Conservation (phyloP, 2,329 filamentous ascomycete species). For the Diplodia scrobiculata region DNA sequence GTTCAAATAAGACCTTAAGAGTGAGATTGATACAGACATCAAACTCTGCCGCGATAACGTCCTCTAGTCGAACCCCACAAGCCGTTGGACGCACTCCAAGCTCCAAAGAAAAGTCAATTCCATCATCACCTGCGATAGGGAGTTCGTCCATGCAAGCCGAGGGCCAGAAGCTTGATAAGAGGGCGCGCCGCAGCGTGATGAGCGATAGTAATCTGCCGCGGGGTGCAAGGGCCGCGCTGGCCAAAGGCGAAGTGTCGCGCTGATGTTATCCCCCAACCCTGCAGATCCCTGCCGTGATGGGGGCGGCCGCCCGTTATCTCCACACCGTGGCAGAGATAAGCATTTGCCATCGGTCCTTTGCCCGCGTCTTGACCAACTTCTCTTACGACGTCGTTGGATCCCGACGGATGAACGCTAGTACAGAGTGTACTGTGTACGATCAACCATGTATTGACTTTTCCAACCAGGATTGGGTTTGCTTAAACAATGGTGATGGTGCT, state of each 20-base stretch:
- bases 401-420: no score
- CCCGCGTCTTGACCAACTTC: slow-evolving; percentile 16
- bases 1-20: not conserved
- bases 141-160: not conserved
- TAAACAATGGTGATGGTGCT: no score
- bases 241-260: not conserved
- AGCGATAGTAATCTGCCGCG: slow-evolving; percentile 4
- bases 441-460: no score
- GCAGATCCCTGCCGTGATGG: slow-evolving; percentile 7
- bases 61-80: not conserved
- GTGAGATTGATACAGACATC: not conserved
- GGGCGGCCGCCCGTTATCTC: not conserved
- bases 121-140: slow-evolving; percentile 9
- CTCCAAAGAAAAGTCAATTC: not conserved
- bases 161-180: slow-evolving; percentile 21
- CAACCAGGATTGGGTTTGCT: no score
- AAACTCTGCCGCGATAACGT: not conserved
- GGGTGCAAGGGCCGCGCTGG: slow-evolving; percentile 1
- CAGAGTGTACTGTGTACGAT: no score
- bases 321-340: slow-evolving; percentile 9
- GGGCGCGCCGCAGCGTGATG: not conserved
- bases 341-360: slow-evolving; percentile 11
- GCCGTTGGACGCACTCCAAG: no score
- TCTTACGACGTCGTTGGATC: slow-evolving; percentile 7
- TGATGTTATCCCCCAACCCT: slow-evolving; percentile 10